Evolutionary conservation across 371 early-diverging fungal species (phyloP), one percentile per base, ranked within the genome.

Genomic region (Mucor plumbeus): DNA sequence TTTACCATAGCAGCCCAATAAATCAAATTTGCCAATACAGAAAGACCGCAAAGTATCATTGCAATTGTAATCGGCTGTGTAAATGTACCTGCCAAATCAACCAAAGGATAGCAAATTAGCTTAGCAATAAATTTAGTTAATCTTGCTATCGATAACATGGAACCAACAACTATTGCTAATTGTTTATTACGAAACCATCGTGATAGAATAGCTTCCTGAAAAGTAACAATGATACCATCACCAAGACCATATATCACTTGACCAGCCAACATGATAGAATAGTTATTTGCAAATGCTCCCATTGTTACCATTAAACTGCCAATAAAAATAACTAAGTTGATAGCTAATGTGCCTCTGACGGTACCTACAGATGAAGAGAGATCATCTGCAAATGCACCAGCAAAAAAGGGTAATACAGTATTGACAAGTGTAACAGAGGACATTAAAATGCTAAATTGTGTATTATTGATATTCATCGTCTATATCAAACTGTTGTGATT

Each of bases 351-450:
- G 13, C 69, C 78, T 50, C 79, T 72, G 15, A 82, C 72, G 1
- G 80, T 69, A 9, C 82, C 82, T 17, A 79, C 43, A 7, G 79
- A 34, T 1, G 69, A 64, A 26, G 69, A 63, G 9, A 74, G 39
- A 55, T 81, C 81, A 58, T 82, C 82, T 17, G 79, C 60, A 62
- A 90, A 86, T 34, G 87, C 67, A 19, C 91, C 91, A 6, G 88
- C 91, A 2, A 91, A 64, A 6, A 91, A 72, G 1, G 91, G 91
- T 33, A 91, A 63, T 10, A 91, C 67, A 0, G 91, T 91, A 69
- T 89, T 89, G 33, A 91, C 89, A 11, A 90, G 77, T 8, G 90
- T 86, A 3, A 91, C 90, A 7, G 90, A 81, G 21, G 91, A 90
- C 59, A 90, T 77, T 8, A 91, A 76, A 15, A 88, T 85, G 58